Conservation (phyloP, 1,284 basidiomycete species). For the Leucoagaricus sp. region DNA sequence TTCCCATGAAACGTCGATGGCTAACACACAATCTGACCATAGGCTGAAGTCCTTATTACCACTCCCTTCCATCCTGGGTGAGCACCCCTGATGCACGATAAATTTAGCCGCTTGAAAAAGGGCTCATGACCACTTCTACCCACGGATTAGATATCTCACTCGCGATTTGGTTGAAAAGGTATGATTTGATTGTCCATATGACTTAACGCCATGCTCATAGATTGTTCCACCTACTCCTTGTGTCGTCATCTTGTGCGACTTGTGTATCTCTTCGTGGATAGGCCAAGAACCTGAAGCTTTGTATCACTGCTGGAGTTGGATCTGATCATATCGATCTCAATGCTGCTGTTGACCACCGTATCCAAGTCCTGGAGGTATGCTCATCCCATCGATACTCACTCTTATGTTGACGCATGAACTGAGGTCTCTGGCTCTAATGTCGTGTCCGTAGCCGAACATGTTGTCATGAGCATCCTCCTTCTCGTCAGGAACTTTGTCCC, state of each 20-base stretch:
- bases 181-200: slow-evolving; percentile 10
- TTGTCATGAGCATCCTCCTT: slow-evolving; percentile 75
- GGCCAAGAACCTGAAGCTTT: slow-evolving; percentile 91
- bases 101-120: neutral
- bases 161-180: slow-evolving; percentile 74
- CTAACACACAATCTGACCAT: slow-evolving; percentile 15
- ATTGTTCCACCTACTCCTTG: slow-evolving; percentile 18
- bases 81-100: slow-evolving; percentile 15
- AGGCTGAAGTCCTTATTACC: slow-evolving; percentile 81
- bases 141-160: slow-evolving; percentile 66
- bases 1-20: slow-evolving; percentile 2
- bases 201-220: neutral
- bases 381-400: neutral
- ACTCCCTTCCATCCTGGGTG: slow-evolving; percentile 90
- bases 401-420: neutral
- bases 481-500: slow-evolving; percentile 88
- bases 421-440: slow-evolving; percentile 84
- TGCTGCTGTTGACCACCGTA: slow-evolving; percentile 79
- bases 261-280: slow-evolving; percentile 27
- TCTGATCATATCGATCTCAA: slow-evolving; percentile 94
- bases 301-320: slow-evolving; percentile 93
- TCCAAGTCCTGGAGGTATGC: slow-evolving; percentile 78
- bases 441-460: slow-evolving; percentile 92
- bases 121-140: neutral
- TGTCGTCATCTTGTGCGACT: neutral